A percentile compares a stretch with the other conserved stretches of the same genome.
phyloP scores from a whole-genome alignment of 2,329 filamentous ascomycete genomes.

The Byssothecium circinans region DNA sequence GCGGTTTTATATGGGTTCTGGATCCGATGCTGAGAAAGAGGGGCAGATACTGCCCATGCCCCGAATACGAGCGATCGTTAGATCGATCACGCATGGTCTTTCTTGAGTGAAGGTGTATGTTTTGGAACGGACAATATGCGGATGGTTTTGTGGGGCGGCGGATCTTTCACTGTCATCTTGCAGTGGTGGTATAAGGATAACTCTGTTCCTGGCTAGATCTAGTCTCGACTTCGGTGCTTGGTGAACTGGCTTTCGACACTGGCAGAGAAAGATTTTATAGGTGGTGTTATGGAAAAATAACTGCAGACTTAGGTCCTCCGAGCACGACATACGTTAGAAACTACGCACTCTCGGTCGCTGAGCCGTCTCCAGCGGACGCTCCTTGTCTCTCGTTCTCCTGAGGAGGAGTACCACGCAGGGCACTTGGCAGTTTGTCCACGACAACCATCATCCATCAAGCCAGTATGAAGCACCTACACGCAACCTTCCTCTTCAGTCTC shows the following conservation, averaged over 20 bases:
- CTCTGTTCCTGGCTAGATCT: too few relatives aligned
- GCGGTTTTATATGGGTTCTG: background rate
- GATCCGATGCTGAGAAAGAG: background rate
- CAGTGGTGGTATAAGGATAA: too few relatives aligned
- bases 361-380: too few relatives aligned
- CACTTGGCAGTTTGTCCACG: background rate
- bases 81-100: background rate
- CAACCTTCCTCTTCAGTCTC: slow-evolving; percentile 7
- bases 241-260: too few relatives aligned
- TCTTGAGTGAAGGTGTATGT: background rate
- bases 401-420: too few relatives aligned
- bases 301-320: too few relatives aligned
- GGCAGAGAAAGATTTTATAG: too few relatives aligned
- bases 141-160: slow-evolving; percentile 7
- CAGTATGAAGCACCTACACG: slow-evolving; percentile 17
- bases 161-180: background rate
- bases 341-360: background rate
- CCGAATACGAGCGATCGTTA: slow-evolving; percentile 16
- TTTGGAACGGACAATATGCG: slow-evolving; percentile 5
- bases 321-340: background rate
- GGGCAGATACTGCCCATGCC: slow-evolving; percentile 1
- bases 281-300: too few relatives aligned
- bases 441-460: background rate
- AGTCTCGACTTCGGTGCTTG: too few relatives aligned
- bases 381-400: background rate